Conservation (phyloP, 225 moss, liverwort and hornwort species). For the Pseudoscleropodium purum region DNA sequence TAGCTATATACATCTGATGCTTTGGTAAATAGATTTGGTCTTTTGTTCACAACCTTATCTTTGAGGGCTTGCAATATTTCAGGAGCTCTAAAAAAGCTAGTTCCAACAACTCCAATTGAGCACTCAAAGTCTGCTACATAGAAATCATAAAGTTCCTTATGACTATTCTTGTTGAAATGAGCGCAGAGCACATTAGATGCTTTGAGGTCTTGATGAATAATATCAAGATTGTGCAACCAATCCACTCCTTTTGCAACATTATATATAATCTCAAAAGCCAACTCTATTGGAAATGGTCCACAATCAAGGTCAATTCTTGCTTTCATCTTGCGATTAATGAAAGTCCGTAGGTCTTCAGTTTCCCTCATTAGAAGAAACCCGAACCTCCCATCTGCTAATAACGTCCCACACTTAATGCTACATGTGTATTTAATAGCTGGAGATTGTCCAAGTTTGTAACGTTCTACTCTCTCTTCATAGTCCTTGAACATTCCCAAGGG, state of each 20-base stretch:
- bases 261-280: fast-evolving
- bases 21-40: neutral
- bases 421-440: fast-evolving
- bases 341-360: neutral
- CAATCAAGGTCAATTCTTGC: fast-evolving
- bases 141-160: fast-evolving
- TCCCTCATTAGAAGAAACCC: neutral
- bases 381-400: neutral
- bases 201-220: neutral
- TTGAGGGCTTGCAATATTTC: neutral
- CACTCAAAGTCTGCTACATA: neutral
- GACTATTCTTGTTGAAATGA: neutral
- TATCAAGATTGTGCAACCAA: neutral
- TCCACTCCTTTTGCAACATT: fast-evolving
- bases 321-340: neutral
- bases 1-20: neutral
- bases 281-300: neutral
- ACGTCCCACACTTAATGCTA: fast-evolving
- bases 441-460: neutral
- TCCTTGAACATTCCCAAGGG: neutral
- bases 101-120: neutral
- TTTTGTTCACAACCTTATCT: neutral
- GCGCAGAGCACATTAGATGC: neutral
- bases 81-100: neutral
- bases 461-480: fast-evolving